These are phyloP conservation scores for Closterium sp. DNA, from an alignment of 139 green algal genomes.

Conservation along the genomic window DNA sequence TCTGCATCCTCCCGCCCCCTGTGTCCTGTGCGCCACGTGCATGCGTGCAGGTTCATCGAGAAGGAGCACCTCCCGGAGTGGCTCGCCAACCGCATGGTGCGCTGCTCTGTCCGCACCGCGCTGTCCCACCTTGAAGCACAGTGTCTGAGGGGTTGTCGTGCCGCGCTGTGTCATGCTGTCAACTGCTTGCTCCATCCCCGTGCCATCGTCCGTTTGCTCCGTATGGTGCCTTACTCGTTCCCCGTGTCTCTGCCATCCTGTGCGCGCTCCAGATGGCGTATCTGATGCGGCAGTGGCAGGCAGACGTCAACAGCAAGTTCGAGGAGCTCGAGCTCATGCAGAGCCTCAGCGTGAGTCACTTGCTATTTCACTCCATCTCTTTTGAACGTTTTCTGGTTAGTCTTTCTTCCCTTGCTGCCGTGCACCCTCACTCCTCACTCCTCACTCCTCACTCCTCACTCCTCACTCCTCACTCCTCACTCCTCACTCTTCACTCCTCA, in stretches of 20 bases:
- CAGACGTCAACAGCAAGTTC: no score
- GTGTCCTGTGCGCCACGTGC: no score
- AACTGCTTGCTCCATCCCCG: not conserved
- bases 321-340: no score
- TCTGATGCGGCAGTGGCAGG: no score
- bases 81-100: conserved; percentile 10
- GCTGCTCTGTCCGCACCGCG: not conserved
- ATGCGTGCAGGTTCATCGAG: not conserved
- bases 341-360: not conserved
- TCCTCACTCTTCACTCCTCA: not conserved
- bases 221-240: no score
- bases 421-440: not conserved
- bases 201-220: no score
- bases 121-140: no score
- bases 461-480: no score
- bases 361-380: not conserved
- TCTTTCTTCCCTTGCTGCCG: not conserved
- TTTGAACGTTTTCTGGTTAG: not conserved
- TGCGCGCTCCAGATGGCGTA: no score
- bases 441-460: not conserved
- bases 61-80: conserved; percentile 10
- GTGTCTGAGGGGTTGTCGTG: no score
- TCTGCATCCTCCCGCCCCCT: not conserved
- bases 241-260: no score
- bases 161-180: not conserved